phyloP scores from a whole-genome alignment of 176 grass and related monocot species.

The Panicum miliaceum region DNA sequence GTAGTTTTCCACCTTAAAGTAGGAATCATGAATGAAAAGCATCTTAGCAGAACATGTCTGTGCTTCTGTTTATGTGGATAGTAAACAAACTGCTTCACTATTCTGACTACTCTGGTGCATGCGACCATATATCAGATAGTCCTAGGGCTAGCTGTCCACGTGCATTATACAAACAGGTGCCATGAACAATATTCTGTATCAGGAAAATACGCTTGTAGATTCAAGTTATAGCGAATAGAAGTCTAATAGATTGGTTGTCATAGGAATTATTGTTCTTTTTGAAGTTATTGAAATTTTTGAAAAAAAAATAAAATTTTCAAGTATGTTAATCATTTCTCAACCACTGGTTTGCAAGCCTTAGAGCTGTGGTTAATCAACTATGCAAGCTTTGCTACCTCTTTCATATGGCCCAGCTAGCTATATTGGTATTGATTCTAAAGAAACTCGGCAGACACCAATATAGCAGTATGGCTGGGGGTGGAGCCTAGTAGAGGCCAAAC shows the following conservation, averaged over 20 bases:
- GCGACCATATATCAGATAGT: neutral
- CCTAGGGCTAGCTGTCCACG: neutral
- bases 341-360: slow-evolving; percentile 7
- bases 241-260: neutral
- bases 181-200: neutral
- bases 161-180: neutral
- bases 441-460: neutral
- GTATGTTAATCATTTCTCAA: neutral
- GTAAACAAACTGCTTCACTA: neutral
- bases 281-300: neutral
- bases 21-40: neutral
- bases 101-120: neutral
- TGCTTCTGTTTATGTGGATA: neutral
- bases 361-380: neutral
- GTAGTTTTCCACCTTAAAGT: neutral
- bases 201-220: neutral
- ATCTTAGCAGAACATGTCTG: neutral
- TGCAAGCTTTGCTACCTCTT: neutral
- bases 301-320: neutral
- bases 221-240: neutral
- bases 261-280: neutral
- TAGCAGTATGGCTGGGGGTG: neutral
- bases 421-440: neutral
- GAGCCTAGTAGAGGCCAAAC: no score
- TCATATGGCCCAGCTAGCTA: neutral